Evolutionary conservation across 768 basidiomycete genomes (phyloP), one percentile per base, ranked within the genome.

Genomic region (Suillus discolor): DNA sequence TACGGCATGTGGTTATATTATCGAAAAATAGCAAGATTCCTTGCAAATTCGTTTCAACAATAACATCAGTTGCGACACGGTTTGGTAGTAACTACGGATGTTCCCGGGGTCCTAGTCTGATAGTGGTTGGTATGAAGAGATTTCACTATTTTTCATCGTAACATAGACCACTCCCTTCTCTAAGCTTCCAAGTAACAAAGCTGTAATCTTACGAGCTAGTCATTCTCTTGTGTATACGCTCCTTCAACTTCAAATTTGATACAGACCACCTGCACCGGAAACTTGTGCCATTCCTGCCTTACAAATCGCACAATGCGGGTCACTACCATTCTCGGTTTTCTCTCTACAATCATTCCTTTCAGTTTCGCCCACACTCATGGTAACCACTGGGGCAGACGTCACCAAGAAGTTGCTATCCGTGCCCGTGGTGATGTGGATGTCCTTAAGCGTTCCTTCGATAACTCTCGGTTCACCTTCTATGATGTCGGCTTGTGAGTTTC

Each of bases 391-490:
- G 66, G 61, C 63, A 71, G 68, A 51, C 84, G 79, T 62, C 84
- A 86, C 69, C 79, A 82, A 62, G 83, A 84, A 47, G 69, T 88
- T 54, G 84, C 85, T 18, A 80, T 77, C 57, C 84, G 86, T 28
- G 79, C 80, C 44, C 74, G 77, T 54, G 80, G 80, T 31, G 77
- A 82, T 63, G 71, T 84, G 4, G 71, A 74, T 20, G 70, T 85
- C 57, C 75, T 77, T 44, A 81, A 79, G 67, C 81, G 85, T 11
- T 45, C 73, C 57, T 80, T 70, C 63, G 61, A 66, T 45, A 64
- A 68, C 62, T 74, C 83, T 3, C 81, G 81, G 62, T 85, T 84
- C 76, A 84, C 87, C 16, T 89, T 78, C 68, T 89, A 88, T 71
- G 81, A 82, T 51, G 84, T 82, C 64, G 86, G 86, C 65, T 69